phyloP scores from a whole-genome alignment of 2,329 filamentous ascomycete species.

The Colletotrichum coccodes region DNA sequence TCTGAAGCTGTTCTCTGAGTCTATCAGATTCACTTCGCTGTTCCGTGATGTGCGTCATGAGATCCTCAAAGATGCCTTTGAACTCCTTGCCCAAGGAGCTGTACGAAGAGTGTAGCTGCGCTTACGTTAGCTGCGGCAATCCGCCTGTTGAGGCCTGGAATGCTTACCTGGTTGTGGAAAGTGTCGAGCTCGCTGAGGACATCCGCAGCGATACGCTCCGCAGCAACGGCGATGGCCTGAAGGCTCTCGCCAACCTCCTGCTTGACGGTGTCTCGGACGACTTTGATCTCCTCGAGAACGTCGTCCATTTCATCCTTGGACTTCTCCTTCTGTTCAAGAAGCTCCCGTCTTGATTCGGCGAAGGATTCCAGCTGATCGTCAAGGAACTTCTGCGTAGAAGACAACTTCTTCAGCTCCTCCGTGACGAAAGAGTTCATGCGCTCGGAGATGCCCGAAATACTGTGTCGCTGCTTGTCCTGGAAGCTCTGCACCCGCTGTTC shows the following conservation, averaged over 20 bases:
- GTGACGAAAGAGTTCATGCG: constrained; percentile 83
- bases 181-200: constrained; percentile 85
- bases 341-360: constrained; percentile 72
- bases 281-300: constrained; percentile 92
- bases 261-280: constrained; percentile 89
- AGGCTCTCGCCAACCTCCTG: constrained; percentile 85
- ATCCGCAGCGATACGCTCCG: constrained; percentile 88
- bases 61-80: constrained; percentile 84
- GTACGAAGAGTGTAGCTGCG: constrained; percentile 85
- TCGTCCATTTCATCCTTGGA: constrained; percentile 88
- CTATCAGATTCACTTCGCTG: constrained; percentile 82
- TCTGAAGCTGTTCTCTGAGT: constrained; percentile 77
- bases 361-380: constrained; percentile 76
- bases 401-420: constrained; percentile 78
- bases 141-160: constrained; percentile 21
- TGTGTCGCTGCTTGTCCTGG: constrained; percentile 75
- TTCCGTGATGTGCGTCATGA: constrained; percentile 77
- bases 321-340: constrained; percentile 73
- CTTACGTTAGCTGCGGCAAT: not conserved
- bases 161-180: constrained; percentile 76
- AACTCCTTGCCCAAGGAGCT: constrained; percentile 86
- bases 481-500: constrained; percentile 81
- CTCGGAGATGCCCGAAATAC: constrained; percentile 74
- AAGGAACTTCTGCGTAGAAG: constrained; percentile 76
- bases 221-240: constrained; percentile 82